Evolutionary conservation across 352 stramenopile species (phyloP).

Genomic region (Phytophthora gonapodyides): DNA sequence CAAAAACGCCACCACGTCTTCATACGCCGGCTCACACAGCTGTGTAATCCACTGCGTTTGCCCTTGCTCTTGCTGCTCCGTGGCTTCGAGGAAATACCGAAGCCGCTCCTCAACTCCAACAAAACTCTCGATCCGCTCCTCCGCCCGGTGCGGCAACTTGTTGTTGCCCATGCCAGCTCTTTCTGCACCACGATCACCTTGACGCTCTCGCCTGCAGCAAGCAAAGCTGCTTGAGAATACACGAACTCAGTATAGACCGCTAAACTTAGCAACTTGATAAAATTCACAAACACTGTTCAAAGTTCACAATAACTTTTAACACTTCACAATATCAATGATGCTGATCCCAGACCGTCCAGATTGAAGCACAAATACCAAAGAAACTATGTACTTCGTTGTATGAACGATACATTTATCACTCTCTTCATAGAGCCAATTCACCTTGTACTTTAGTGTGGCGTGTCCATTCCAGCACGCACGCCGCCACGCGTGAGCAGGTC

Average conservation of each 20-base stretch:
- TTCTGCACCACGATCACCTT: not conserved
- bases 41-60: slow-evolving; percentile 8
- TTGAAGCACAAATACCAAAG: no score
- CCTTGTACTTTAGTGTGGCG: slow-evolving; percentile 27
- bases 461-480: slow-evolving; percentile 75
- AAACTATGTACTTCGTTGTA: no score
- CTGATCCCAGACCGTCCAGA: no score
- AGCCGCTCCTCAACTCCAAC: slow-evolving; percentile 7
- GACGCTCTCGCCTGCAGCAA: not conserved
- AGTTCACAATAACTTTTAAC: no score
- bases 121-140: slow-evolving; percentile 14
- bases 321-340: no score
- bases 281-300: no score
- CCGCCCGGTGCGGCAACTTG: slow-evolving; percentile 3
- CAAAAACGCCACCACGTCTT: slow-evolving; percentile 15
- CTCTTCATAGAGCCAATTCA: slow-evolving; percentile 12
- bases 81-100: slow-evolving; percentile 9
- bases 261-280: not conserved
- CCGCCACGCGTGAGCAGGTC: slow-evolving; percentile 76
- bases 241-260: no score
- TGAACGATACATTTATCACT: no score
- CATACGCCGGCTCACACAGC: slow-evolving; percentile 17
- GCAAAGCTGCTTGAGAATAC: no score
- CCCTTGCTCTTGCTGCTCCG: not conserved
- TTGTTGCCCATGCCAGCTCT: not conserved